These are phyloP conservation scores for Tricholoma furcatifolium DNA, from an alignment of 768 basidiomycete genomes.

Conservation along the genomic window DNA sequence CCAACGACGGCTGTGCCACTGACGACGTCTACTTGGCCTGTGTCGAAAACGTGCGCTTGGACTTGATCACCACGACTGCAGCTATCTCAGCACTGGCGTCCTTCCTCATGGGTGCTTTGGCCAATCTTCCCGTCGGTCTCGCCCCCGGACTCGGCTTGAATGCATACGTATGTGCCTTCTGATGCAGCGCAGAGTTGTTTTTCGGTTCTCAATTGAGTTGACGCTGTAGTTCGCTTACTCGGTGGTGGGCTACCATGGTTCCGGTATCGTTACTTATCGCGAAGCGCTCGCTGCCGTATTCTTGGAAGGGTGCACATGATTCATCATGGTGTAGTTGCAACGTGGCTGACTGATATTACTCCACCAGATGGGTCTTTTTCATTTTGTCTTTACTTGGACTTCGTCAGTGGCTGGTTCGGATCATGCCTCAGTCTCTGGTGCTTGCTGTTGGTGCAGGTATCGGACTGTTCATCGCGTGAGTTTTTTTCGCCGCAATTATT, in stretches of 20 bases:
- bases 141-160: slow-evolving; percentile 85
- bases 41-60: slow-evolving; percentile 59
- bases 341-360: not conserved
- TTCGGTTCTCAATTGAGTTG: not conserved
- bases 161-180: slow-evolving; percentile 58
- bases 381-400: slow-evolving; percentile 77
- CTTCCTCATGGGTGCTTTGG: slow-evolving; percentile 80
- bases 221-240: slow-evolving; percentile 75
- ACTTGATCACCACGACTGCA: slow-evolving; percentile 83
- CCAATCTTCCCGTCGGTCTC: slow-evolving; percentile 87
- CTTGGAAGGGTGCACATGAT: slow-evolving; percentile 68
- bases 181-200: not conserved
- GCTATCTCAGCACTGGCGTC: slow-evolving; percentile 73
- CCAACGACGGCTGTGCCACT: slow-evolving; percentile 49
- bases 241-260: slow-evolving; percentile 82
- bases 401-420: slow-evolving; percentile 85
- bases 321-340: not conserved
- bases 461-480: slow-evolving; percentile 82
- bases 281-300: slow-evolving; percentile 87
- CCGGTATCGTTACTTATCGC: slow-evolving; percentile 66
- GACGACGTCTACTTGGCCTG: slow-evolving; percentile 58
- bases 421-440: slow-evolving; percentile 86
- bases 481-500: slow-evolving; percentile 16
- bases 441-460: slow-evolving; percentile 86
- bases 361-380: slow-evolving; percentile 74